Evolutionary conservation across 1,284 basidiomycete genomes (phyloP).

Genomic region (Polyporus tsugae): DNA sequence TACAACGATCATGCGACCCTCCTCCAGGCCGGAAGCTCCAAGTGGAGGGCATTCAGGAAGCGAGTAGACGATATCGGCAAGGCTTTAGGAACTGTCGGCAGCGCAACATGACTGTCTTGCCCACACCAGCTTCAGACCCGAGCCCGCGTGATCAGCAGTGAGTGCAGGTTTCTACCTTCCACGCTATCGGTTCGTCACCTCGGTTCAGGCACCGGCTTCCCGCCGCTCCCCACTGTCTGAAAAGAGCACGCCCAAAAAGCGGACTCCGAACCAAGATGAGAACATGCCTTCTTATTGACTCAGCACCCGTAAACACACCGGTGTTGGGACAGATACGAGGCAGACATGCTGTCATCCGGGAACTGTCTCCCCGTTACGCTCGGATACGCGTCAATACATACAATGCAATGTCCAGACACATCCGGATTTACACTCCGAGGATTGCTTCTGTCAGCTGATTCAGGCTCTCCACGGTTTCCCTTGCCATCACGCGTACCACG

Average conservation of each 20-base stretch:
- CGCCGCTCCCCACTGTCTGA: conserved; percentile 33
- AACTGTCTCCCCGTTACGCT: not conserved
- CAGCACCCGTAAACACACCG: conserved; percentile 66
- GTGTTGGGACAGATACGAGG: conserved; percentile 92
- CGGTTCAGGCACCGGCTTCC: conserved; percentile 37
- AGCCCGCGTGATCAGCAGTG: not conserved
- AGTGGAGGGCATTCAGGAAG: conserved; percentile 72
- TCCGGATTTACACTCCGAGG: conserved; percentile 50
- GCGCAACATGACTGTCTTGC: conserved; percentile 20
- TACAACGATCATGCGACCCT: conserved; percentile 61
- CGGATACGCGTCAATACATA: conserved; percentile 2
- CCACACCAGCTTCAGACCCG: not conserved
- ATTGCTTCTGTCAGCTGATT: conserved; percentile 58
- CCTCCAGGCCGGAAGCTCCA: conserved; percentile 65
- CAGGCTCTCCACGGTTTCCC: conserved; percentile 70
- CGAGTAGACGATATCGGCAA: conserved; percentile 77
- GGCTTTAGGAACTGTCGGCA: conserved; percentile 53
- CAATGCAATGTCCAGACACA: conserved; percentile 3
- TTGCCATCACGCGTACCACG: conserved; percentile 81
- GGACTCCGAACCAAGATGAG: conserved; percentile 61
- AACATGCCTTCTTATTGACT: conserved; percentile 78
- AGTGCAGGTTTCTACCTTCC: not conserved
- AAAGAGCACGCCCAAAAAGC: conserved; percentile 30
- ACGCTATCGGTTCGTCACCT: conserved; percentile 34
- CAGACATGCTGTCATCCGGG: conserved; percentile 54